These are phyloP conservation scores for Rhodotorula sp. DNA, from an alignment of 1,284 basidiomycete species.

Conservation along the genomic window DNA sequence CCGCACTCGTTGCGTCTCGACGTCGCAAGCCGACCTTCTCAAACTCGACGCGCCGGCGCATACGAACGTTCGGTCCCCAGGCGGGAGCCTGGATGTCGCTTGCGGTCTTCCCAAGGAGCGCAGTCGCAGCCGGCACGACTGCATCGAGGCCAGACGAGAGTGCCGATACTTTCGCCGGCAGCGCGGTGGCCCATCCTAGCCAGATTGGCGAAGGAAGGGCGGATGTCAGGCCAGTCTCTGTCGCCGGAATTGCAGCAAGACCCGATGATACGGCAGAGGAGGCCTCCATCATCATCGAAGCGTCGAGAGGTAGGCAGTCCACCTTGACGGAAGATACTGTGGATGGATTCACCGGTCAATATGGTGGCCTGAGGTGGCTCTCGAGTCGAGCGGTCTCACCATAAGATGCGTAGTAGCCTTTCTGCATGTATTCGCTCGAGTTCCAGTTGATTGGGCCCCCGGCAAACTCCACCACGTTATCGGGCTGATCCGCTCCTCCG, in stretches of 20 bases:
- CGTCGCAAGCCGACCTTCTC: slow-evolving; percentile 7
- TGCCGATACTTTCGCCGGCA: not conserved
- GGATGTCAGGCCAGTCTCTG: not conserved
- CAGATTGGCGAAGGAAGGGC: not conserved
- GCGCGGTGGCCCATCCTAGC: not conserved
- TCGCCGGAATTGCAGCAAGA: not conserved
- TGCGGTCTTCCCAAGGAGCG: not conserved
- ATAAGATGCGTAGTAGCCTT: slow-evolving; percentile 16
- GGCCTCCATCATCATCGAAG: not conserved
- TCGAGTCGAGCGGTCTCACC: not conserved
- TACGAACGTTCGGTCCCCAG: not conserved
- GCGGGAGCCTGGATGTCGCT: not conserved
- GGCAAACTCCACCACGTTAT: not conserved
- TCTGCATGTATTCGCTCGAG: not conserved
- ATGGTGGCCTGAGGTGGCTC: accelerated
- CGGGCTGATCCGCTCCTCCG: not conserved
- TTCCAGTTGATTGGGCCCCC: slow-evolving; percentile 16
- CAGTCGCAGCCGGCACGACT: not conserved
- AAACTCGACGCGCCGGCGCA: slow-evolving; percentile 1
- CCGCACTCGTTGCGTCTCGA: not conserved
- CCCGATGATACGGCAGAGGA: not conserved
- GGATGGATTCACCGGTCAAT: not conserved
- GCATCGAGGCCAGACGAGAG: not conserved
- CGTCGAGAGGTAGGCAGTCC: slow-evolving; percentile 6
- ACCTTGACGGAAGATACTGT: slow-evolving; percentile 18